Percentiles rank a stretch among this genome's conserved stretches.
phyloP scores from a whole-genome alignment of 371 early-diverging fungal genomes.

The Choanephora cucurbitarum region DNA sequence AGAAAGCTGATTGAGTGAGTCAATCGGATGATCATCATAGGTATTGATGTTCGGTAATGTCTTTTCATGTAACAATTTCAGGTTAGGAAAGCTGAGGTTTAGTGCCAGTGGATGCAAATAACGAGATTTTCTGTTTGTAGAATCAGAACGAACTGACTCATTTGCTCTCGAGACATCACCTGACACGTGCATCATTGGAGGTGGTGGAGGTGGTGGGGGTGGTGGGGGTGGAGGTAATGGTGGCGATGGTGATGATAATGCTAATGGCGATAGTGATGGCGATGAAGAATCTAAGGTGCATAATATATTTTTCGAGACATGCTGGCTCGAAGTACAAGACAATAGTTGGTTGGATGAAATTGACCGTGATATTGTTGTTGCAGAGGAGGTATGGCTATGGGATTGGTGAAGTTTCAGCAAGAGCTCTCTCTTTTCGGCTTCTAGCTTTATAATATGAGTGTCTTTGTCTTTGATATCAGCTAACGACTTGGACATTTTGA shows the following conservation, averaged over 20 bases:
- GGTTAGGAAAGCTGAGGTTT: conserved; percentile 39
- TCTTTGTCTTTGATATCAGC: conserved; percentile 45
- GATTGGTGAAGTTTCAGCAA: too few species aligned
- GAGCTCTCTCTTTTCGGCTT: conserved; percentile 11
- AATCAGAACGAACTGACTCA: conserved; percentile 6
- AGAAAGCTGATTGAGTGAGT: too few species aligned
- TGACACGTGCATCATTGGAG: conserved; percentile 13
- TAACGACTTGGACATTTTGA: conserved; percentile 43
- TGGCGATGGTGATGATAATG: conserved; percentile 28
- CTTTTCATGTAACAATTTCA: conserved; percentile 47
- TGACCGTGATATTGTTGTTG: not conserved
- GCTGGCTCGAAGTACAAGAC: too few species aligned
- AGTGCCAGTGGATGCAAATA: conserved; percentile 50
- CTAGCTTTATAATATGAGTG: conserved; percentile 22
- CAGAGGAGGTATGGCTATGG: too few species aligned
- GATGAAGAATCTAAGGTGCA: not conserved
- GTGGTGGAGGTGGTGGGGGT: conserved; percentile 39
- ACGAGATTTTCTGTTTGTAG: conserved; percentile 31
- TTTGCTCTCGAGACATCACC: not conserved
- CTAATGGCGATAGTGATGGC: conserved; percentile 21
- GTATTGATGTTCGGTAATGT: not conserved
- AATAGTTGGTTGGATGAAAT: too few species aligned
- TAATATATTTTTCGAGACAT: too few species aligned
- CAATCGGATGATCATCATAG: too few species aligned
- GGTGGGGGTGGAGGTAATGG: conserved; percentile 28